phyloP scores from a whole-genome alignment of 139 green algal genomes.

The Closterium sp. region DNA sequence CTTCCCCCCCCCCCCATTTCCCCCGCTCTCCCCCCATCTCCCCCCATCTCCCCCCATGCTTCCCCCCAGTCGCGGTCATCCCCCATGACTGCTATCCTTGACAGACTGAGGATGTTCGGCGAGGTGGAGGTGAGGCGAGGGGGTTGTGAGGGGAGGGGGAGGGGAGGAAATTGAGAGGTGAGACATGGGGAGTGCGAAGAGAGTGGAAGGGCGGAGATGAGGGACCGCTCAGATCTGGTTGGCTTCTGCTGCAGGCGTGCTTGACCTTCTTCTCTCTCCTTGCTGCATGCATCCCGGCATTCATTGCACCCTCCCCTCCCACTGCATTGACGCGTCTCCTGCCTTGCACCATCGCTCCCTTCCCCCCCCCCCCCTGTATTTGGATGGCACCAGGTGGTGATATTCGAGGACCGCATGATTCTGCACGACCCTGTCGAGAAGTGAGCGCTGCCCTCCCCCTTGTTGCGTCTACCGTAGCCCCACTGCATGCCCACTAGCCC shows the following conservation, averaged over 20 bases:
- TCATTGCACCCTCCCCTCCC: no score
- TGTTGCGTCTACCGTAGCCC: no score
- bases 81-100: slow-evolving; percentile 87
- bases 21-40: not conserved
- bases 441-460: slow-evolving; percentile 36
- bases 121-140: slow-evolving; percentile 44
- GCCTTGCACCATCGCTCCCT: not conserved
- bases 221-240: not conserved
- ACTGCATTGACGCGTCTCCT: no score
- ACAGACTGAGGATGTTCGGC: slow-evolving; percentile 68
- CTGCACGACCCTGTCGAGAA: slow-evolving; percentile 78
- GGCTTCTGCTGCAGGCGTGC: not conserved
- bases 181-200: not conserved
- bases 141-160: not conserved
- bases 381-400: slow-evolving; percentile 69
- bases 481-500: not conserved
- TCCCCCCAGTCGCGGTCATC: slow-evolving; percentile 67
- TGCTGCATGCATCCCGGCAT: not conserved
- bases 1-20: not conserved
- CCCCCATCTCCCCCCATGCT: not conserved
- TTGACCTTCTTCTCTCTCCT: not conserved
- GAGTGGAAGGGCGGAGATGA: not conserved
- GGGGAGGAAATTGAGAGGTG: no score
- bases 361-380: slow-evolving; percentile 3
- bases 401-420: slow-evolving; percentile 90